Conservation (phyloP, 306 rosid genomes). For the Ceratonia siliqua region DNA sequence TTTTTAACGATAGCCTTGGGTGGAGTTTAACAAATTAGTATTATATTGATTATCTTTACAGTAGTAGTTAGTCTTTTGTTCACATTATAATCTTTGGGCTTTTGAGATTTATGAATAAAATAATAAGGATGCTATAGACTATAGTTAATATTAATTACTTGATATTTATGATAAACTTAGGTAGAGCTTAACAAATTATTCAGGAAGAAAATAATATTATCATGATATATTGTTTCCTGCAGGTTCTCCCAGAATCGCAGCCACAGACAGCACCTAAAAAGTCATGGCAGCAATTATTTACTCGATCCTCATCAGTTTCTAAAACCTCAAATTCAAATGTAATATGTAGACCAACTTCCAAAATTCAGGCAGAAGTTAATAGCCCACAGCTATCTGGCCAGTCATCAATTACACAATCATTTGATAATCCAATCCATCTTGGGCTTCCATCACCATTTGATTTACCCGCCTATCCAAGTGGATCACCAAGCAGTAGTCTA, state of each 20-base stretch:
- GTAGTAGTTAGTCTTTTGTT: neutral
- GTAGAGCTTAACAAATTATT: neutral
- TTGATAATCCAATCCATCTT: constrained; percentile 80
- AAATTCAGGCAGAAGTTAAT: constrained; percentile 59
- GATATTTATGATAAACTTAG: neutral
- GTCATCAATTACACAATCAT: constrained; percentile 59
- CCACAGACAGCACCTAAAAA: constrained; percentile 73
- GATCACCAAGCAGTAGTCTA: constrained; percentile 59
- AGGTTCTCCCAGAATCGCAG: constrained; percentile 72
- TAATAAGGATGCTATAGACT: constrained; percentile 6
- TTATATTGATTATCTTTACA: constrained; percentile 11
- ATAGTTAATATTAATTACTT: neutral
- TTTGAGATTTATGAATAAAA: constrained; percentile 3
- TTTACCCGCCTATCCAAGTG: constrained; percentile 58
- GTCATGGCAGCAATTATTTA: constrained; percentile 97
- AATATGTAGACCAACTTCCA: constrained; percentile 82
- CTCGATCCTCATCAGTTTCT: constrained; percentile 69
- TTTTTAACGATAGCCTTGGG: neutral
- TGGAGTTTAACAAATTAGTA: neutral
- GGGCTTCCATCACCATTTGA: constrained; percentile 90
- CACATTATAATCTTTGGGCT: neutral
- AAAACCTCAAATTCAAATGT: constrained; percentile 68
- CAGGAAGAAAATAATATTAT: constrained; percentile 34
- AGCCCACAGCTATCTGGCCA: constrained; percentile 63
- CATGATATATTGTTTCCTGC: constrained; percentile 47